These are phyloP conservation scores for Cymbopogon citratus DNA, from an alignment of 176 grass and related monocot species.

Conservation along the genomic window DNA sequence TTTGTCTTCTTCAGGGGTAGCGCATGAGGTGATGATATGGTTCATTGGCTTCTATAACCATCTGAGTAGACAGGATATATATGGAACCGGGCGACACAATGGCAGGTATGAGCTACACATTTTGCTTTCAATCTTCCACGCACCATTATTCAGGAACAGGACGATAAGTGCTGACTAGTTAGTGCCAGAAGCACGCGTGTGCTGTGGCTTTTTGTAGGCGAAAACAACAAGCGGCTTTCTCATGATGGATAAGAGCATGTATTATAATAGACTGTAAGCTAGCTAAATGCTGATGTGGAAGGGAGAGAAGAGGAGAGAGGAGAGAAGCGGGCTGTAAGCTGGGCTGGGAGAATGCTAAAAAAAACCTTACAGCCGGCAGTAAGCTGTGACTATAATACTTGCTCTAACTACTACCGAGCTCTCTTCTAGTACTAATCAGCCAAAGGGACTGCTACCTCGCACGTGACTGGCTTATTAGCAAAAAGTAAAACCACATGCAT, in stretches of 20 bases:
- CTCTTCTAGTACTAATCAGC: too few species aligned
- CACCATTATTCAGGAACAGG: slow-evolving; percentile 23
- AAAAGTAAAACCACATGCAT: too few species aligned
- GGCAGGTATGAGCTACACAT: not conserved
- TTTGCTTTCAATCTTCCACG: slow-evolving; percentile 15
- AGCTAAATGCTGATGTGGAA: too few species aligned
- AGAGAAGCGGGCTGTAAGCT: too few species aligned
- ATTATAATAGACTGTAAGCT: too few species aligned
- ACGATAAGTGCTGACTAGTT: slow-evolving; percentile 34
- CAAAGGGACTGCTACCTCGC: not conserved
- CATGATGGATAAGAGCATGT: slow-evolving; percentile 10
- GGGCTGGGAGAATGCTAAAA: too few species aligned
- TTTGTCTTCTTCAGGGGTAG: not conserved
- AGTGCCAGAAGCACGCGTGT: slow-evolving; percentile 8
- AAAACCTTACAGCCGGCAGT: too few species aligned
- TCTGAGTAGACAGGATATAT: not conserved
- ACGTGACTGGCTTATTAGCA: not conserved
- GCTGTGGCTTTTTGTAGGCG: slow-evolving; percentile 7
- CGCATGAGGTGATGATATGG: not conserved
- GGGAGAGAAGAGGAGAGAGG: too few species aligned
- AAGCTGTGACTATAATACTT: too few species aligned
- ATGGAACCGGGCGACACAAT: not conserved
- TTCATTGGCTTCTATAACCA: not conserved
- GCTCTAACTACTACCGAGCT: slow-evolving; percentile 10
- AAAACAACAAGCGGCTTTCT: slow-evolving; percentile 22